Evolutionary conservation across 768 basidiomycete species (phyloP).

Genomic region (Tylopilus intermedius): DNA sequence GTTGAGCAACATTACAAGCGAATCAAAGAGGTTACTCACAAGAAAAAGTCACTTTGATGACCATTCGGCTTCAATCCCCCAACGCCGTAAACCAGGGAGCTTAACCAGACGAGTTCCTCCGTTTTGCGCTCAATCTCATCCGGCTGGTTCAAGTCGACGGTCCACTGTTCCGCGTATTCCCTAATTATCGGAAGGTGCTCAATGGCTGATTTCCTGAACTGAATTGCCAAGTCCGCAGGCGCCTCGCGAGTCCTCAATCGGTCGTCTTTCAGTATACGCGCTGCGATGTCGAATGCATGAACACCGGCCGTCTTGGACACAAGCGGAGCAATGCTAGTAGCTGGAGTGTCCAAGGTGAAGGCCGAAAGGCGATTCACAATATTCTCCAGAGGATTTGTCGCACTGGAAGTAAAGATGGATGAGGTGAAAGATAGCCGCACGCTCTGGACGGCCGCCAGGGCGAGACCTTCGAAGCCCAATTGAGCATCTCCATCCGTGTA

Average conservation of each 20-base stretch:
- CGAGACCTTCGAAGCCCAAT: conserved; percentile 19
- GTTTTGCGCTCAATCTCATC: conserved; percentile 48
- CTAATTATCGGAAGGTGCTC: conserved; percentile 1
- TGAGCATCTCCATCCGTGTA: not conserved
- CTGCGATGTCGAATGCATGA: conserved; percentile 46
- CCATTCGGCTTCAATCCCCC: conserved; percentile 55
- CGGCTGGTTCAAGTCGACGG: conserved; percentile 31
- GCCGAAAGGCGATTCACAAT: conserved; percentile 6
- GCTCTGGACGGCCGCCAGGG: conserved; percentile 24
- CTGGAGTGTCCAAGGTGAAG: conserved; percentile 3
- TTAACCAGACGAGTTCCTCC: conserved; percentile 59
- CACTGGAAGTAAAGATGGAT: conserved; percentile 7
- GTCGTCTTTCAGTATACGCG: conserved; percentile 47
- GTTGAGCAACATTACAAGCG: not conserved
- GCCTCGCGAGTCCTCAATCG: conserved; percentile 18
- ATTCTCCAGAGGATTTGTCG: not conserved
- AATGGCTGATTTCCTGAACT: conserved; percentile 8
- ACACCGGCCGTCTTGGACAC: conserved; percentile 5
- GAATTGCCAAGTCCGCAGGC: conserved; percentile 16
- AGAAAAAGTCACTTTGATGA: conserved; percentile 39
- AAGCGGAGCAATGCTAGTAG: not conserved
- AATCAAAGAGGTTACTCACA: conserved; percentile 31
- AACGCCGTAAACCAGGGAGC: conserved; percentile 50
- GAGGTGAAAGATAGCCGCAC: conserved; percentile 30
- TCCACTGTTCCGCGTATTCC: conserved; percentile 39